Percentiles rank a stretch among this genome's conserved stretches.
Conservation (phyloP, 192 early-diverging fungal species). For the Pilobolus umbonatus region DNA sequence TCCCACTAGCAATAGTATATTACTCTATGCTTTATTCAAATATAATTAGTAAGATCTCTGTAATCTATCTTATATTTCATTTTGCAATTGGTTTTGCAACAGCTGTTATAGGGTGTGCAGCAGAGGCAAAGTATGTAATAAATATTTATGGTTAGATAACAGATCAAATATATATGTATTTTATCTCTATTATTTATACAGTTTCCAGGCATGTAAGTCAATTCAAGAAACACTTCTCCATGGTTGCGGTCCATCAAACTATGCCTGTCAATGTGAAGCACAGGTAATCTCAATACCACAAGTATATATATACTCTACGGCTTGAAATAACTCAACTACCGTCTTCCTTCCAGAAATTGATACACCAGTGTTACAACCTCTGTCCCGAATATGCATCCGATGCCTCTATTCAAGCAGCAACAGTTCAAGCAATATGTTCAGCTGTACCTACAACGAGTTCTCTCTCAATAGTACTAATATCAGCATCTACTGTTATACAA, state of each 20-base stretch:
- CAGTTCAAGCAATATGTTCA: slow-evolving; percentile 15
- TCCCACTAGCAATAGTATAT: too few species aligned
- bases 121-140: slow-evolving; percentile 25
- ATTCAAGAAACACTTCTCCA: slow-evolving; percentile 14
- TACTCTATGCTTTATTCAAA: too few species aligned
- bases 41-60: not conserved
- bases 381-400: slow-evolving; percentile 22
- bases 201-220: slow-evolving; percentile 26
- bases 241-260: slow-evolving; percentile 21
- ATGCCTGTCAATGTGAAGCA: slow-evolving; percentile 29
- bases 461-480: too few species aligned
- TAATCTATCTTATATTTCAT: not conserved
- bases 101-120: slow-evolving; percentile 19
- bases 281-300: slow-evolving; percentile 2
- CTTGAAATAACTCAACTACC: not conserved
- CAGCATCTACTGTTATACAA: too few species aligned
- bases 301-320: not conserved
- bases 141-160: not conserved
- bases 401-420: slow-evolving; percentile 16
- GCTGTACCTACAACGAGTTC: slow-evolving; percentile 16
- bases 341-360: not conserved
- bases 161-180: not conserved
- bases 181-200: slow-evolving; percentile 2
- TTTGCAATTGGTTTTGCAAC: slow-evolving; percentile 3
- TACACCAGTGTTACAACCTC: slow-evolving; percentile 27